phyloP scores from a whole-genome alignment of 176 grass and related monocot genomes.

The Poa annua region DNA sequence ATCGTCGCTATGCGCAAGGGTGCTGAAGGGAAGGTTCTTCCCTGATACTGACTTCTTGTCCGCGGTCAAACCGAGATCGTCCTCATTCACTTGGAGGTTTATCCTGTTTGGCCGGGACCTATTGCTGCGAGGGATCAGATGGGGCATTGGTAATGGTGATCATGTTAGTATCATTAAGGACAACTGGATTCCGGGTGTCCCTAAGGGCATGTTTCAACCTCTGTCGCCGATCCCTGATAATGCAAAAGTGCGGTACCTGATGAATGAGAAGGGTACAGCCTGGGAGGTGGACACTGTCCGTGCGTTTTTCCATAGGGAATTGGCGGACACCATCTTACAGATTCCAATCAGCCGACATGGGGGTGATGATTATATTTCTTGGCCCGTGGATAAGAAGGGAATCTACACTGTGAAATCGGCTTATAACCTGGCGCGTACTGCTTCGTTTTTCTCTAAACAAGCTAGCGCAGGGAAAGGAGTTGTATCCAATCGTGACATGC shows the following conservation, averaged over 20 bases:
- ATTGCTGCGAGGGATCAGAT: neutral
- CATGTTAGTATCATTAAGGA: neutral
- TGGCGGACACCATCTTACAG: accelerated
- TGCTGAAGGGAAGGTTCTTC: neutral
- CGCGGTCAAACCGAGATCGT: neutral
- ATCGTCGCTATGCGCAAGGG: neutral
- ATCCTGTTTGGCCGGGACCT: neutral
- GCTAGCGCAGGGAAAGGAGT: accelerated
- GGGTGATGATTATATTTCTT: neutral
- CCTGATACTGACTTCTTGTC: neutral
- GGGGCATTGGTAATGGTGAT: neutral
- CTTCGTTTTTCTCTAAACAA: neutral
- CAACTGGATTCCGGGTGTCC: neutral
- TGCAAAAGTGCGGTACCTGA: neutral
- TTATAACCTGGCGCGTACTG: neutral
- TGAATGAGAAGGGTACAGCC: neutral
- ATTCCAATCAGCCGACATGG: neutral
- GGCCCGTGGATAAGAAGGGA: neutral
- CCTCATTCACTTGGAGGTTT: neutral
- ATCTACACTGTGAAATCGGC: neutral
- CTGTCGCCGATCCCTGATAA: neutral
- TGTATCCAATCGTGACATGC: no score
- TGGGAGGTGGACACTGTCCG: neutral
- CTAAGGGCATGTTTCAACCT: neutral
- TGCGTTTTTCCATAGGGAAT: neutral